Conservation (phyloP, 805 yeast genomes). For the Ogataea angusta region DNA sequence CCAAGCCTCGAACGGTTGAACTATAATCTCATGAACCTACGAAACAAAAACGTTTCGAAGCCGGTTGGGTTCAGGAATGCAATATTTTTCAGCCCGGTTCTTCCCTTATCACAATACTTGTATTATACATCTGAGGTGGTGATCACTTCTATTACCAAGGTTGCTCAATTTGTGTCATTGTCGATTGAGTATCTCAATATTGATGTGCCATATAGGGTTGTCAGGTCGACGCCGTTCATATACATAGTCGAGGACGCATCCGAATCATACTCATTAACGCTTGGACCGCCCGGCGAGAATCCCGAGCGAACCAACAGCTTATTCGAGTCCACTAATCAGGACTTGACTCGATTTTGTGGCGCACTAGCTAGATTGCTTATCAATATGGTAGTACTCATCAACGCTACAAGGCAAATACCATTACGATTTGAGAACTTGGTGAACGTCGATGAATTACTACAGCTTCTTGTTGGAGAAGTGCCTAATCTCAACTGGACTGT, state of each 20-base stretch:
- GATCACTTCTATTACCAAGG: conserved; percentile 21
- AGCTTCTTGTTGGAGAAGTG: conserved; percentile 7
- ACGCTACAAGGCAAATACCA: neutral
- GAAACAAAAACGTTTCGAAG: conserved; percentile 2
- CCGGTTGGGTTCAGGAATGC: conserved; percentile 9
- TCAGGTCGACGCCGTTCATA: conserved; percentile 7
- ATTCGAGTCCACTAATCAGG: conserved; percentile 17
- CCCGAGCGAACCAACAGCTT: conserved; percentile 9
- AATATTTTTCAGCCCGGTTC: conserved; percentile 27
- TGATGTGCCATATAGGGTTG: conserved; percentile 23
- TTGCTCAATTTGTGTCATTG: conserved; percentile 17
- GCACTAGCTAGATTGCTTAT: conserved; percentile 22
- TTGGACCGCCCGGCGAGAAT: conserved; percentile 7
- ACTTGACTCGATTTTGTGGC: conserved; percentile 16
- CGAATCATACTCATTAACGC: conserved; percentile 7
- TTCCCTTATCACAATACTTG: conserved; percentile 21
- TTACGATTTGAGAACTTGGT: conserved; percentile 21
- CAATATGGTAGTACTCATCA: conserved; percentile 16
- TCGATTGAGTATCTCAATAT: conserved; percentile 18
- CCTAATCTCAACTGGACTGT: neutral
- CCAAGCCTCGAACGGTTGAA: conserved; percentile 13
- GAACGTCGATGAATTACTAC: conserved; percentile 16
- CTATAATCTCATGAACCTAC: conserved; percentile 12
- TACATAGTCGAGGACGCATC: conserved; percentile 11
- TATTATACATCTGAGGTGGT: conserved; percentile 22